Conservation (phyloP, 2,329 filamentous ascomycete species). For the Pseudopithomyces maydicus region DNA sequence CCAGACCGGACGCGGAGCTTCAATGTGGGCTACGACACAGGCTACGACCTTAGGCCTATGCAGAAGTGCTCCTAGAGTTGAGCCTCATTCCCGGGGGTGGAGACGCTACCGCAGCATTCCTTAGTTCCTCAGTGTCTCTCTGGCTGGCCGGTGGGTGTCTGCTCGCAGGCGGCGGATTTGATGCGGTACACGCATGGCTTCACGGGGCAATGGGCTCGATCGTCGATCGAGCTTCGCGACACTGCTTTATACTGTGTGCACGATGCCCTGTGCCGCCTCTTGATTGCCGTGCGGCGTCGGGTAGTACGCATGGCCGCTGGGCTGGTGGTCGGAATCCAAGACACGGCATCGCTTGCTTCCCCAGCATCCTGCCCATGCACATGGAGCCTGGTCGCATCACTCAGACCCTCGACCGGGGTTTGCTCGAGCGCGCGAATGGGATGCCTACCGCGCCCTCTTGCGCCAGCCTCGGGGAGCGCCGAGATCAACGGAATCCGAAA, state of each 20-base stretch:
- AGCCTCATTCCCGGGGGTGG: not conserved
- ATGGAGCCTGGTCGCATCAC: not conserved
- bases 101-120: not conserved
- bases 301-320: not conserved
- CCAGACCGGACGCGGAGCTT: not conserved
- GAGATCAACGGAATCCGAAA: constrained; percentile 4
- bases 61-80: not conserved
- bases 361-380: not conserved
- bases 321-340: not conserved
- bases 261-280: too few relatives aligned
- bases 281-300: constrained; percentile 1
- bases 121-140: too few relatives aligned
- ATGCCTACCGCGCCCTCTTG: constrained; percentile 2
- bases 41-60: not conserved
- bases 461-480: constrained; percentile 7
- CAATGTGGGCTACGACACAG: too few relatives aligned
- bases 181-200: not conserved
- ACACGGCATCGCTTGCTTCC: not conserved
- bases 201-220: not conserved
- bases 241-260: not conserved
- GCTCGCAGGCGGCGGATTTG: not conserved
- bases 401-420: not conserved
- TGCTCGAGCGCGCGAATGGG: not conserved
- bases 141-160: not conserved
- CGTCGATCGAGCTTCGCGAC: not conserved